Evolutionary conservation across 2,329 filamentous ascomycete genomes (phyloP).

Genomic region (Celoporthe dispersa): DNA sequence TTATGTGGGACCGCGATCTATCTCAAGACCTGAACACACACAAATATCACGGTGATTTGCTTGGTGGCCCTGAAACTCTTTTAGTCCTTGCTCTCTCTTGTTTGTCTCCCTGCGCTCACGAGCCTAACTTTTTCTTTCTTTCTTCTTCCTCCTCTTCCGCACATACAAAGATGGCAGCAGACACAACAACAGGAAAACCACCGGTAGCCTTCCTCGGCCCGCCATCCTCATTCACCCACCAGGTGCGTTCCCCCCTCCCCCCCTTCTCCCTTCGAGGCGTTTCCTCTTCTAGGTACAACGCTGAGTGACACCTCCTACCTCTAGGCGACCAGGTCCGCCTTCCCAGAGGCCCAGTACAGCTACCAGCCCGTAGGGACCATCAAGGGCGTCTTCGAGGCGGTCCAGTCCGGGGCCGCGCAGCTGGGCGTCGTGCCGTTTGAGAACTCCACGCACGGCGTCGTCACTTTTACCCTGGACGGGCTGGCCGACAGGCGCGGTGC

Average conservation of each 20-base stretch:
- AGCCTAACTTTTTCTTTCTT: background rate
- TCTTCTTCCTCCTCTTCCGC: background rate
- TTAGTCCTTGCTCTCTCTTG: background rate
- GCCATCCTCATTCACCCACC: constrained; percentile 36
- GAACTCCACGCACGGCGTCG: constrained; percentile 93
- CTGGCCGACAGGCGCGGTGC: constrained; percentile 73
- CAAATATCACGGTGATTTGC: background rate
- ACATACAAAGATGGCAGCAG: background rate
- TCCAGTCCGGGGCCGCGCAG: constrained; percentile 67
- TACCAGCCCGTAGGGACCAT: constrained; percentile 58
- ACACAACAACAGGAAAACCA: constrained; percentile 12
- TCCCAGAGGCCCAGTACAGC: constrained; percentile 52
- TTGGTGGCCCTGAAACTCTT: background rate
- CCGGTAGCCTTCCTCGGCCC: constrained; percentile 37
- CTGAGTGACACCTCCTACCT: constrained; percentile 7
- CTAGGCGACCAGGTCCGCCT: constrained; percentile 44
- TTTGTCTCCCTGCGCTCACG: background rate
- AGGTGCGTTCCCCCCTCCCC: constrained; percentile 30
- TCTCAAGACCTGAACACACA: background rate
- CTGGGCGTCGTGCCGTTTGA: constrained; percentile 92
- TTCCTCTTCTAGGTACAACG: no score
- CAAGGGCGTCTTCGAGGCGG: constrained; percentile 76
- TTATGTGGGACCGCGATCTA: background rate
- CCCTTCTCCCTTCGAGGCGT: background rate
- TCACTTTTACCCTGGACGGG: constrained; percentile 87